Base-by-base conservation (phyloP, 768 basidiomycete genomes). In the Podaxis sp. region DNA sequence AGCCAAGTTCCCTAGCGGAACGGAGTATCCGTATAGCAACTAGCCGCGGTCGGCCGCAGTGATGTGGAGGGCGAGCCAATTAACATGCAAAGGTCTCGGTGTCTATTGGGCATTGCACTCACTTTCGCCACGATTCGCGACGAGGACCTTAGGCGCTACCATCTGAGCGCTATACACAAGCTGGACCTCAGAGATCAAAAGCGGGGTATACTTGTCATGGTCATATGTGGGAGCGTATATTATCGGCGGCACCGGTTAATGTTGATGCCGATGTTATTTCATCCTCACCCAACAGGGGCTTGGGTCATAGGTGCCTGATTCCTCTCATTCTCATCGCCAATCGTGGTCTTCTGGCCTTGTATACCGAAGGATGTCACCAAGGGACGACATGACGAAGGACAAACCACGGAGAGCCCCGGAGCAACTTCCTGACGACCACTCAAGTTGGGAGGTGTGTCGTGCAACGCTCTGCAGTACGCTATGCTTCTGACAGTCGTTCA, bases 1-100 rank as follows among this genome's bases (percentile, higher is more conserved):
- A 93, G 49, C 89, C 91, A 51, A 95, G 81, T 70, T 94, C 91
- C 67, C 89, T 87, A 17, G 93, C 90, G 1, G 91, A 89, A 66
- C 91, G 86, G 78, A 96, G 88, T 48, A 96, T 87, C 68, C 93
- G 88, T 66, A 95, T 86, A n/a, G 93, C 93, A 73, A 96, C 95
- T 87, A 46, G 15, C 15, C 37, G 33, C 5, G 15, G 54, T 50
- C 41, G 8, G 51, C 38, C 26, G 38, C 62, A 38, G 64, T 66
- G 49, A 54, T 64, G 66, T 66, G 40, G 58, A 30, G 24, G 37
- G n/a, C 52, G 56, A 44, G 53, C 41, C 49, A 51, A 53, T 51
- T 51, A 59, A 41, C 26, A 51, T 33, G 33, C 33, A 8, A 38
- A 30, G 57, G 61, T 40, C 28, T 20, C 37, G 28, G 49, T 89